Base-by-base conservation (phyloP, 2,329 filamentous ascomycete genomes). In the Epichloe bromicola region DNA sequence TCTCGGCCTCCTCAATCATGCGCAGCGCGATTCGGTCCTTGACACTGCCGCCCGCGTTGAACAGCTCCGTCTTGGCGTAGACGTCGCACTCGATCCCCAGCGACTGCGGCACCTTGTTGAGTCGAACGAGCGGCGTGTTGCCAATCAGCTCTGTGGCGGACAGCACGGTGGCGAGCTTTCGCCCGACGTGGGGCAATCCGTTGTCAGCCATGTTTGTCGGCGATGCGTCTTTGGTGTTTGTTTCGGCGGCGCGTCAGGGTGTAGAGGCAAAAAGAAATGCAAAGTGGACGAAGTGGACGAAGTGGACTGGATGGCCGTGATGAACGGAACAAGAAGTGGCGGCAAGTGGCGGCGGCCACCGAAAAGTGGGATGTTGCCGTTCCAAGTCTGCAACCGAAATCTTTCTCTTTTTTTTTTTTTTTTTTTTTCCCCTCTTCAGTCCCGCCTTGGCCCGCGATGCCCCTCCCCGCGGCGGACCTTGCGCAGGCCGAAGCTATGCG, bases 1-100 rank as follows among this genome's bases (percentile, higher is more conserved):
- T 82, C 76, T 98, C 93, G 14, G 93, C 93, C 67, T 91, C 86
- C 70, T 97, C 90, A 55, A 98, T 86, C 93, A 98, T 98, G 63
- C 93, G 86, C 65, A 96, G 73, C 20, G 93, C 93, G 65, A 98
- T 98, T 54, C 90, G 79, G 70, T 96, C 90, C 70, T 96, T 96
- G 63, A 95, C 86, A 64, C 86, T 93, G 57, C 90, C 90, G 52
- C 90, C 90, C 12, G 90, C 88, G 71, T 94, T 95, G 78, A 95
- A 95, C 53, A 89, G 82, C 70, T 96, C 90, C 53, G 90, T 78
- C 70, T 96, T 96, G 55, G 84, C 90, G 67, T 91, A 95, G 47
- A 96, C 85, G 50, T 88, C 84, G 52, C 86, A 87, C 66, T 93
- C 82, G 62, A 98, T 86, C 49, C 91, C 91, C 19, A 95, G 76